Conservation (phyloP, 2,329 filamentous ascomycete genomes). For the Neonectria coccinea region DNA sequence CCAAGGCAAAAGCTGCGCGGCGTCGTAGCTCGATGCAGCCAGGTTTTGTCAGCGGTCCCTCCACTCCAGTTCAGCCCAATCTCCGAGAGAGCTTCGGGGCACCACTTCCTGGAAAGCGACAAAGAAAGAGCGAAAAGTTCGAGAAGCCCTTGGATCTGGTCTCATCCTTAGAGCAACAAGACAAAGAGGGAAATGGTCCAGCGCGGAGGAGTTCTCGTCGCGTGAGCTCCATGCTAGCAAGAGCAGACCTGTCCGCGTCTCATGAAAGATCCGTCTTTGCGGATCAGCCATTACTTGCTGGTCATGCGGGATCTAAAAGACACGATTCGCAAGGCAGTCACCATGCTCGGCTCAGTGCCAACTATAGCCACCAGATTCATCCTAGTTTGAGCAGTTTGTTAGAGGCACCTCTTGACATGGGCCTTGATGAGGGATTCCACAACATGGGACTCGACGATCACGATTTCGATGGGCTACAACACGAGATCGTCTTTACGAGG, state of each 20-base stretch:
- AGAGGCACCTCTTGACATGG: conserved; percentile 75
- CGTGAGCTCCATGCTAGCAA: conserved; percentile 90
- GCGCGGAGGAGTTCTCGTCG: conserved; percentile 75
- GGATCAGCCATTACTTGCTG: conserved; percentile 66
- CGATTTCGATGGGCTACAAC: conserved; percentile 76
- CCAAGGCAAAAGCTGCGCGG: conserved; percentile 60
- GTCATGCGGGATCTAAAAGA: conserved; percentile 64
- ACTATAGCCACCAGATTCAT: conserved; percentile 59
- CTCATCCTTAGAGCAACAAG: conserved; percentile 75
- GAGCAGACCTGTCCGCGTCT: conserved; percentile 86
- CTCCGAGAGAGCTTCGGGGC: conserved; percentile 83
- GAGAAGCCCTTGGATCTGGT: conserved; percentile 72
- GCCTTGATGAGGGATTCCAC: conserved; percentile 78
- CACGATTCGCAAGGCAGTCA: conserved; percentile 75
- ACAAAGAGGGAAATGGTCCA: conserved; percentile 65
- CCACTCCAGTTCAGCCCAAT: conserved; percentile 78
- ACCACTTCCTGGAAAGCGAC: conserved; percentile 64
- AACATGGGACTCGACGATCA: conserved; percentile 79
- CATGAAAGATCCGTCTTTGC: conserved; percentile 85
- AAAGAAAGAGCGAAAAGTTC: conserved; percentile 63
- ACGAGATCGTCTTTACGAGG: conserved; percentile 78
- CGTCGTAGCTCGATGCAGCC: conserved; percentile 75
- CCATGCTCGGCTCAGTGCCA: conserved; percentile 54
- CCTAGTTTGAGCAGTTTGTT: conserved; percentile 71
- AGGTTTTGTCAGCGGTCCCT: conserved; percentile 77